These are phyloP conservation scores for Exophiala mesophila DNA, from an alignment of 2,329 filamentous ascomycete species.

Conservation along the genomic window DNA sequence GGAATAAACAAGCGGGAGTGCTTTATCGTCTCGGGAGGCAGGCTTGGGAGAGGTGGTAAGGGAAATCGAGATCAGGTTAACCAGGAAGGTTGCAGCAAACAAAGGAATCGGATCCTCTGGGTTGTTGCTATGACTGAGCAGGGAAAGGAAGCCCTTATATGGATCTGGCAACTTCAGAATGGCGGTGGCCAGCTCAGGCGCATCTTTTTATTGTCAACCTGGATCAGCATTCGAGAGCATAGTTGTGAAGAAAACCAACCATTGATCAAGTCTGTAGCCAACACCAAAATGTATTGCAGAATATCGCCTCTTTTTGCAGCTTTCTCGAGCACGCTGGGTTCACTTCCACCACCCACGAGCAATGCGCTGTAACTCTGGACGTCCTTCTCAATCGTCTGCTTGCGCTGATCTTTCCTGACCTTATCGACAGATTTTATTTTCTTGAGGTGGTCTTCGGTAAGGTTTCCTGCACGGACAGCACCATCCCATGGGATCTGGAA, in stretches of 20 bases:
- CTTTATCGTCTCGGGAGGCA: constrained; percentile 61
- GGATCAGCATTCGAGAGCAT: too few relatives aligned
- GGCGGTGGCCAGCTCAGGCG: constrained; percentile 70
- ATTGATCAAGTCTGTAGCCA: constrained; percentile 81
- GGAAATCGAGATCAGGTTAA: constrained; percentile 66
- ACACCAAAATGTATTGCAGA: constrained; percentile 87
- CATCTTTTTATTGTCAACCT: constrained; percentile 64
- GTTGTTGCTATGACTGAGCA: constrained; percentile 77
- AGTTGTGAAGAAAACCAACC: constrained; percentile 55
- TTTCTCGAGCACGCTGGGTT: constrained; percentile 74
- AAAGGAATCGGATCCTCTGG: constrained; percentile 84
- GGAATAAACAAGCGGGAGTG: constrained; percentile 74
- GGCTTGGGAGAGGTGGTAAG: constrained; percentile 57
- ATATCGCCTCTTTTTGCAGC: constrained; percentile 84
- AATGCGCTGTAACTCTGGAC: constrained; percentile 73
- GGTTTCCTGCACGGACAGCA: constrained; percentile 84
- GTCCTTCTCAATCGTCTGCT: constrained; percentile 74
- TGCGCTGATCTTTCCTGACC: constrained; percentile 84
- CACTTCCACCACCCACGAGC: constrained; percentile 64
- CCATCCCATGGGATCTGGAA: constrained; percentile 85
- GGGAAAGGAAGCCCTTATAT: constrained; percentile 73
- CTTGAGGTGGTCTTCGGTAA: constrained; percentile 88
- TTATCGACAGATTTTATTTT: constrained; percentile 97
- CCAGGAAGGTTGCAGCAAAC: constrained; percentile 81
- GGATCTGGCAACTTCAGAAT: constrained; percentile 67